Evolutionary conservation across 2,329 filamentous ascomycete species (phyloP).

Genomic region (Nigrospora sphaerica): DNA sequence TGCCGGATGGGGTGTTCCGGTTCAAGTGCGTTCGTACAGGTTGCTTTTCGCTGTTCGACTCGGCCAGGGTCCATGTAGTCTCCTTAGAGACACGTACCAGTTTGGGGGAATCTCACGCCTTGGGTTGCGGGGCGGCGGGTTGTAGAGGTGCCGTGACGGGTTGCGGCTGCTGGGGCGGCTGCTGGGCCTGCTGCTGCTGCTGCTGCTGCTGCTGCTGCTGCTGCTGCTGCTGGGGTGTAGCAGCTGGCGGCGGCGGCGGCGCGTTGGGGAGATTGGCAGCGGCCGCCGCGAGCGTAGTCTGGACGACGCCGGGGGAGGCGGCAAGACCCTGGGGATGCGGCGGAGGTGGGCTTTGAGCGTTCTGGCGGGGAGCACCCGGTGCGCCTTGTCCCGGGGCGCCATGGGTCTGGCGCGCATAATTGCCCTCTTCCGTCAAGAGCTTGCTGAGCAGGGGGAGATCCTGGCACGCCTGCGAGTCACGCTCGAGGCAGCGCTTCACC

Average conservation of each 20-base stretch:
- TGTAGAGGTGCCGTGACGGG: no score
- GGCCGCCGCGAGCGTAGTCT: constrained; percentile 22
- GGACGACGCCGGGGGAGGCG: constrained; percentile 19
- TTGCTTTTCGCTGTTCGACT: no score
- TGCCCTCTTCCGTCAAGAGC: constrained; percentile 44
- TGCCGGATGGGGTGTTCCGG: no score
- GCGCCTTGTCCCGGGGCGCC: not conserved
- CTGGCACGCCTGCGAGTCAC: constrained; percentile 56
- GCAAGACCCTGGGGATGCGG: constrained; percentile 10
- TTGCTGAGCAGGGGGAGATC: constrained; percentile 52
- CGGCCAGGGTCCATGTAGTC: no score
- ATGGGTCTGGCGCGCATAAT: constrained; percentile 16
- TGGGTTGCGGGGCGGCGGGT: no score
- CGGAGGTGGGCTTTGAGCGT: not conserved
- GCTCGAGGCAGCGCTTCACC: constrained; percentile 60
- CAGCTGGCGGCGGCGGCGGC: not conserved
- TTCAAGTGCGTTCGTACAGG: no score
- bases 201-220: no score
- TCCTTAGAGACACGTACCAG: no score
- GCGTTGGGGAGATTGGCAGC: constrained; percentile 9
- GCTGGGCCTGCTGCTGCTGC: no score
- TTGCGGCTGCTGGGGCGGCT: no score
- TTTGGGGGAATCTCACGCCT: no score
- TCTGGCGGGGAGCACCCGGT: constrained; percentile 4
- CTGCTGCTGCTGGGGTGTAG: not conserved